Evolutionary conservation across 164 flowering plant species (phyloP), one percentile per base, ranked within the genome.

Genomic region (Warburgia ugandensis): DNA sequence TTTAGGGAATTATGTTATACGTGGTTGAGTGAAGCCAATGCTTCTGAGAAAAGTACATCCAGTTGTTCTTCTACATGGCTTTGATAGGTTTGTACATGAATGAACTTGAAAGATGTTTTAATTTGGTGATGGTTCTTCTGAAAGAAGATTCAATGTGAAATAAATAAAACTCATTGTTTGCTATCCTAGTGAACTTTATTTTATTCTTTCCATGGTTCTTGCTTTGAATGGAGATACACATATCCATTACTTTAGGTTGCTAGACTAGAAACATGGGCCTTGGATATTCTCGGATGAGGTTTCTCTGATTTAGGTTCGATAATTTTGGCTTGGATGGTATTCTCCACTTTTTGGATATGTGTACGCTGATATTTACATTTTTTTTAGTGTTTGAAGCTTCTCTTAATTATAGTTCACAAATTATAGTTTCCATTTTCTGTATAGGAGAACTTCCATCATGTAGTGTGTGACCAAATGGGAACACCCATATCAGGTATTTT

Each of bases 51-150:
- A 66, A 42, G 61, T 55, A 25, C 71, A 41, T 52, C 94, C 97
- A 11, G 63, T 90, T 58, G 88, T 90, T 70, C 95, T 90, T 47
- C 90, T 90, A 32, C 97, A 84, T 61, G 90, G 89, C 50, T 90
- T 90, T 68, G 97, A 90, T 75, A 84, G 97, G 97, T 86, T 3
- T n/a, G n/a, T n/a, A n/a, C n/a, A n/a, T n/a, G n/a, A n/a, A n/a
- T n/a, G n/a, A n/a, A n/a, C n/a, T n/a, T n/a, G n/a, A n/a, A n/a
- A n/a, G n/a, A n/a, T n/a, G n/a, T n/a, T n/a, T n/a, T n/a, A n/a
- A n/a, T n/a, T n/a, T n/a, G n/a, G n/a, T n/a, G n/a, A n/a, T n/a
- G n/a, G n/a, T n/a, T n/a, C n/a, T n/a, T n/a, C n/a, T n/a, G n/a
- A n/a, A n/a, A n/a, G n/a, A 45, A 19, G 19, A 27, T 6, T 25